These are phyloP conservation scores for Hemisphaericaspora xylofermentans DNA, from an alignment of 1,139 yeast genomes.

Conservation along the genomic window DNA sequence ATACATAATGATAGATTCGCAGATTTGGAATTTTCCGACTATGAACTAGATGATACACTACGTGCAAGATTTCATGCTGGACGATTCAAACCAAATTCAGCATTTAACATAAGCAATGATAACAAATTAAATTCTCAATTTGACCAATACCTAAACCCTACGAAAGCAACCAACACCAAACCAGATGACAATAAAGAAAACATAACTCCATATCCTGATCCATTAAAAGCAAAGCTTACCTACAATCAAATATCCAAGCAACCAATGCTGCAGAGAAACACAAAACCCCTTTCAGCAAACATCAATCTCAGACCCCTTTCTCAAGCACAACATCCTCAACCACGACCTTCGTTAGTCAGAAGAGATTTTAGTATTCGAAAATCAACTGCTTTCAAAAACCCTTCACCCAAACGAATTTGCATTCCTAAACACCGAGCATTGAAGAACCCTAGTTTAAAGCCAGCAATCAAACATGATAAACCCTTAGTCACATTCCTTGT, in stretches of 20 bases:
- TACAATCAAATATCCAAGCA: slow-evolving; percentile 22
- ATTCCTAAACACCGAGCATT: slow-evolving; percentile 37
- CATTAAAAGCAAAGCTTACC: slow-evolving; percentile 24
- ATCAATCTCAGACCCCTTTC: slow-evolving; percentile 27
- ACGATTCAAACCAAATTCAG: slow-evolving; percentile 23
- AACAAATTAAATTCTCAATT: slow-evolving; percentile 33
- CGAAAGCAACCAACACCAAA: slow-evolving; percentile 4
- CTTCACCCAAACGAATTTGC: slow-evolving; percentile 31
- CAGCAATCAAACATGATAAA: slow-evolving; percentile 40
- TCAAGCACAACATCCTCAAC: slow-evolving; percentile 1
- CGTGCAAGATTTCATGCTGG: slow-evolving; percentile 47
- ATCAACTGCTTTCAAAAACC: not conserved
- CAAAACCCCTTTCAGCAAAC: slow-evolving; percentile 9
- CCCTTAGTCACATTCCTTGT: slow-evolving; percentile 48
- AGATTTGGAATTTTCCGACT: slow-evolving; percentile 27
- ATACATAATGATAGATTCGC: slow-evolving; percentile 18
- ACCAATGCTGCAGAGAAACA: slow-evolving; percentile 18
- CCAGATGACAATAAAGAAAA: slow-evolving; percentile 37
- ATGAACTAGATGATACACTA: slow-evolving; percentile 47
- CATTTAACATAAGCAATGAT: slow-evolving; percentile 16
- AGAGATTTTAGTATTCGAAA: slow-evolving; percentile 1
- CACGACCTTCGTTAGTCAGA: not conserved
- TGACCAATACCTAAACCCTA: slow-evolving; percentile 22
- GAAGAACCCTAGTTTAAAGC: slow-evolving; percentile 30
- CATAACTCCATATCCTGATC: slow-evolving; percentile 26